A percentile compares a stretch with the other conserved stretches of the same genome.
Conservation (phyloP, 306 rosid genomes). For the Begonia masoniana region DNA sequence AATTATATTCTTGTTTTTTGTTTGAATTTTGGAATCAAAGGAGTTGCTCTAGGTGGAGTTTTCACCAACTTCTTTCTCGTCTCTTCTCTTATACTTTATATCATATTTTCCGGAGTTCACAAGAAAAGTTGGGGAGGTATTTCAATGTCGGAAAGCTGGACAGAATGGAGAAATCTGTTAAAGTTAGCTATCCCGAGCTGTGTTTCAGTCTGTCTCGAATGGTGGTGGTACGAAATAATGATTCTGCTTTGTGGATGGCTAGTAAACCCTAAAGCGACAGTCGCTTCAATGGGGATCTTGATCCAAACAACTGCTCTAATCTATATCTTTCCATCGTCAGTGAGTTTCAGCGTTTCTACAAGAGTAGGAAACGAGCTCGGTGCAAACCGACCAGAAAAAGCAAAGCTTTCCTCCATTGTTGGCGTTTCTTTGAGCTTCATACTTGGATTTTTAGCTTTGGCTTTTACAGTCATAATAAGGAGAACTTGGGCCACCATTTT, state of each 20-base stretch:
- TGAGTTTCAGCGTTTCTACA: background rate
- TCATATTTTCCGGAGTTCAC: background rate
- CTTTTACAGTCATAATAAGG: background rate
- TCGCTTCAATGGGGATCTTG: background rate
- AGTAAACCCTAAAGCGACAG: background rate
- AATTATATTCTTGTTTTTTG: background rate
- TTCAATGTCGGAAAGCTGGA: background rate
- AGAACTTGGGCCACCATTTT: background rate
- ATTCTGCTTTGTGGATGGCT: background rate
- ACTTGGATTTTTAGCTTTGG: background rate
- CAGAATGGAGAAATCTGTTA: background rate
- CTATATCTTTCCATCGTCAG: background rate
- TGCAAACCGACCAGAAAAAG: background rate
- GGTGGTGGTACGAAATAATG: conserved; percentile 1
- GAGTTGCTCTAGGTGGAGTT: background rate
- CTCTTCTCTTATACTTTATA: background rate
- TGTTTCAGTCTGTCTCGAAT: background rate
- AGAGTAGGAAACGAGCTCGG: background rate
- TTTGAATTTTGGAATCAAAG: conserved; percentile 1
- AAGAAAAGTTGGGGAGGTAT: background rate
- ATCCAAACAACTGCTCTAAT: background rate
- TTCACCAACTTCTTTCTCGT: background rate
- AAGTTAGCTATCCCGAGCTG: background rate
- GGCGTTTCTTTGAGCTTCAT: background rate
- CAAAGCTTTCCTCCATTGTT: background rate